A percentile compares a stretch with the other conserved stretches of the same genome.
Conservation (phyloP, 139 green algal genomes). For the Asterochloris sp. region DNA sequence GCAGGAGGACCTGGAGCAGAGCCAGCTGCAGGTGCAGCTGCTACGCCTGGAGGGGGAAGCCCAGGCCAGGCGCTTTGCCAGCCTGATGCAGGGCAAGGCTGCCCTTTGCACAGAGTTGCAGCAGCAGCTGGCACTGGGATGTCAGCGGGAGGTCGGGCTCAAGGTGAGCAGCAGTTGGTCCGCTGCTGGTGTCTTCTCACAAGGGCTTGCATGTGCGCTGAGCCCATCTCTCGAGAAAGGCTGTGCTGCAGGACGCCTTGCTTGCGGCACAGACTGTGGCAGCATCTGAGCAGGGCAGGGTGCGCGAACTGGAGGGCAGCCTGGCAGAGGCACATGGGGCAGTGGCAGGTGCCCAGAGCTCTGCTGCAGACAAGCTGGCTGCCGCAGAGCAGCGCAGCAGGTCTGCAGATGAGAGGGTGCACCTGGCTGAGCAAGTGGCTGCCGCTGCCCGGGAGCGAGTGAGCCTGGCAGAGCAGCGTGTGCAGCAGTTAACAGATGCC, state of each 20-base stretch:
- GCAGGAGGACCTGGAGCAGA: slow-evolving; percentile 1
- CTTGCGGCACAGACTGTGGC: neutral
- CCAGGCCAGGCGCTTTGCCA: neutral
- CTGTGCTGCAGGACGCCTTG: neutral
- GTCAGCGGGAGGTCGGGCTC: neutral
- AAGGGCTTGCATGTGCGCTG: neutral
- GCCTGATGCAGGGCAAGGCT: neutral
- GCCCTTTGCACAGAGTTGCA: neutral
- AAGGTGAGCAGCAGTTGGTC: neutral
- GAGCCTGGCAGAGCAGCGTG: slow-evolving; percentile 4
- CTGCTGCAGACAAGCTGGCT: neutral
- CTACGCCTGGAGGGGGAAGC: neutral
- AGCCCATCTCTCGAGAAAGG: too few relatives aligned
- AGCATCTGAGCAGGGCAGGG: neutral
- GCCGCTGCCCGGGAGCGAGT: slow-evolving; percentile 2
- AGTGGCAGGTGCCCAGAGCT: neutral
- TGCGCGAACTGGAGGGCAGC: neutral
- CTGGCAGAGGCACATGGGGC: neutral
- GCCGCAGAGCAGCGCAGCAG: neutral
- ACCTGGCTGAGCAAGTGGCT: slow-evolving; percentile 6
- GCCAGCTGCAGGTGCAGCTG: neutral
- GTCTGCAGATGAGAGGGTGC: slow-evolving; percentile 9
- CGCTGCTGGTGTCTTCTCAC: too few relatives aligned
- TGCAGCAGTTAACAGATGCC: neutral
- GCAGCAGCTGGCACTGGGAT: neutral